Evolutionary conservation across 192 early-diverging fungal genomes (phyloP).

Genomic region (Mortierella antarctica): DNA sequence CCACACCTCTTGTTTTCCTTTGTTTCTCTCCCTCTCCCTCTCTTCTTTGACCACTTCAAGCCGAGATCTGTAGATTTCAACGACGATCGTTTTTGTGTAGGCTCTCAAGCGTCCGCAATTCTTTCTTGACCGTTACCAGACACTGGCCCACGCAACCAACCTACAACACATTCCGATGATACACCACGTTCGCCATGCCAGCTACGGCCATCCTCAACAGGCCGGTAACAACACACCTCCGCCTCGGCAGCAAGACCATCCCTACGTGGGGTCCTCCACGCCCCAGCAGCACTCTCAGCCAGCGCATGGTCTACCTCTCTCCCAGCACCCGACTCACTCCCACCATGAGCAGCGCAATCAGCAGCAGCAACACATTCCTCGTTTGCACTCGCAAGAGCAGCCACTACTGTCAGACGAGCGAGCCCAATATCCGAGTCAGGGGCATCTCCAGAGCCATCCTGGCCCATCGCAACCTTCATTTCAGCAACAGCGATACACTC

Average conservation of each 20-base stretch:
- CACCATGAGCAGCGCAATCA: neutral
- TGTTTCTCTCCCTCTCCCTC: no score
- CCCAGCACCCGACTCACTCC: neutral
- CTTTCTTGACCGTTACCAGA: no score
- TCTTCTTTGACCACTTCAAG: no score
- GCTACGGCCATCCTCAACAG: constrained; percentile 4
- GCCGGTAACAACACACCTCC: neutral
- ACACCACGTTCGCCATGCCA: constrained; percentile 11
- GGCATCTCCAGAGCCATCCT: neutral
- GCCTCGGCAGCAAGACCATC: neutral
- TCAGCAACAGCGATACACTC: neutral
- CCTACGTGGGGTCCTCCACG: neutral
- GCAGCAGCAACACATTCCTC: constrained; percentile 11
- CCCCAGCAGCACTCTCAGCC: neutral
- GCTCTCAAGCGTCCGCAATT: no score
- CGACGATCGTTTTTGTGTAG: no score
- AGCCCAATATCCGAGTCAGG: neutral
- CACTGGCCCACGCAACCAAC: no score
- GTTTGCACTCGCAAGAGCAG: neutral
- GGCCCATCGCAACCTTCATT: neutral
- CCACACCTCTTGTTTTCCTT: no score
- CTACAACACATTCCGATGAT: constrained; percentile 10
- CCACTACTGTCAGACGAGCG: neutral
- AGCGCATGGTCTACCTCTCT: neutral
- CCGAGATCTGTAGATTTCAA: no score